Evolutionary conservation across 148 eudicot species (phyloP), one percentile per base, ranked within the genome.

Genomic region (Fallopia convolvulus): DNA sequence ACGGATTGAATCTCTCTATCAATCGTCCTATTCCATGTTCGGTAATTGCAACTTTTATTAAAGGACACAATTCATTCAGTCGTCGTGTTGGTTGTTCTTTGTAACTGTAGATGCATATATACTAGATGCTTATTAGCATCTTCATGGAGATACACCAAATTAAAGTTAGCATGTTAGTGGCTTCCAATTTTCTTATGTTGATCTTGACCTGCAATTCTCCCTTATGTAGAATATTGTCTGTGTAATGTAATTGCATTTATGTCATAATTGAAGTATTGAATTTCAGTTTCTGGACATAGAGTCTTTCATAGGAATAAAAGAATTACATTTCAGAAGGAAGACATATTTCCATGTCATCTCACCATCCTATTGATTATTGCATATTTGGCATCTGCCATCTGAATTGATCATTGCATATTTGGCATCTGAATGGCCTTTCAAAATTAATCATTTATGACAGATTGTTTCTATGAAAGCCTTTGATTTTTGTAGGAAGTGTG

Each of bases 191-290:
- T 65, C n/a, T 65, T 12, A 30, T 65, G 18, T 30, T 65, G 70
- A 11, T 65, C 40, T 32, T 65, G n/a, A 58, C 11, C 12, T 58
- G 61, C n/a, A 55, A 55, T 55, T 18, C 18, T 55, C 6, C 18
- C 26, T 48, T 11, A 48, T 55, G 61, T 56, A 56, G 61, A 58
- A 58, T 36, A 36, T 36, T 58, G 66, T 58, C 32, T 30, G 3
- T 65, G 70, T 65, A 10, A n/a, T 32, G 39, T 65, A 40, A 65
- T 65, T 65, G 70, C 5, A 65, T 65, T 65, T 65, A 58, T 58
- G 30, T 58, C 33, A 58, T 58, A 20, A 58, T 20, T 2, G 3
- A 23, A 58, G 33, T 58, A 58, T 8, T 58, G 30, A 58, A 9
- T 14, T 58, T 58, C 6, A 7, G 66, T 58, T 58, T 58, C 2